Evolutionary conservation across 2,329 filamentous ascomycete genomes (phyloP).

Genomic region (Fusarium sp.): DNA sequence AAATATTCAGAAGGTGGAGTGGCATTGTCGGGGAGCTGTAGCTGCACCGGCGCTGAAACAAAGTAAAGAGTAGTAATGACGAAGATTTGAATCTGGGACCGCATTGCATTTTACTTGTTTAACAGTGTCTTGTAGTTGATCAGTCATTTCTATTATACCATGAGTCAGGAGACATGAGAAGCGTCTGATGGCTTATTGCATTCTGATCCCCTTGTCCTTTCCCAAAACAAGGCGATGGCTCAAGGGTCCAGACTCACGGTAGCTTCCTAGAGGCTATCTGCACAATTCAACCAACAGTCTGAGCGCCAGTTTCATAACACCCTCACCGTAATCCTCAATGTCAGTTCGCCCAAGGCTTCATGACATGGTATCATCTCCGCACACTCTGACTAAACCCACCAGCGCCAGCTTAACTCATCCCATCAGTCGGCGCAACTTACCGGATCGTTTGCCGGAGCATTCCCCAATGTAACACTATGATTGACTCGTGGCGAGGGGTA

Average conservation of each 20-base stretch:
- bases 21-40: conserved; percentile 46
- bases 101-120: not conserved
- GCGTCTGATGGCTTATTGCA: not conserved
- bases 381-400: too few relatives aligned
- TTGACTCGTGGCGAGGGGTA: not conserved
- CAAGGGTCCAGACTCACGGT: fast-evolving
- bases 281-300: not conserved
- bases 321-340: not conserved
- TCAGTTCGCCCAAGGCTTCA: not conserved
- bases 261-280: fast-evolving
- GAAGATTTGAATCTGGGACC: fast-evolving
- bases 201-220: too few relatives aligned
- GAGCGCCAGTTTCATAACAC: not conserved
- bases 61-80: not conserved
- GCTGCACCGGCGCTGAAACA: not conserved
- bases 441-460: fast-evolving
- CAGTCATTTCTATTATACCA: not conserved
- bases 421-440: not conserved
- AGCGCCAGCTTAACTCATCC: not conserved
- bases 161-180: fast-evolving
- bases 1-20: conserved; percentile 48
- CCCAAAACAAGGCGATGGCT: fast-evolving
- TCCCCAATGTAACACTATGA: not conserved
- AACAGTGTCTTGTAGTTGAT: not conserved
- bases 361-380: not conserved